Evolutionary conservation across 1,284 basidiomycete genomes (phyloP).

Genomic region (Austroboletus novae-zelandiae): DNA sequence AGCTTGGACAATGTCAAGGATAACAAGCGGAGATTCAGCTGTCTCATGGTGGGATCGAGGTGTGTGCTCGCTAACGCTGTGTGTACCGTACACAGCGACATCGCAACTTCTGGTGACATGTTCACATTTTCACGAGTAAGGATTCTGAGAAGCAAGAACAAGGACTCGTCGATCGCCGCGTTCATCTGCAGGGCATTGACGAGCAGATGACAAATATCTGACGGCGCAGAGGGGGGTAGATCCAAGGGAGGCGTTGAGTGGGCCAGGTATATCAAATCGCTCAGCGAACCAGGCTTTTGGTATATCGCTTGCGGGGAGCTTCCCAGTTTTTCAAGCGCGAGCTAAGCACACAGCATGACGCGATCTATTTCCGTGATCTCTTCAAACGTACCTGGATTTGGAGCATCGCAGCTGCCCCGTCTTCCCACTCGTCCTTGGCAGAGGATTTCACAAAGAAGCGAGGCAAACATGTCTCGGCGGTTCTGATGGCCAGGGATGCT

Average conservation of each 20-base stretch:
- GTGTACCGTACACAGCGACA: conserved; percentile 48
- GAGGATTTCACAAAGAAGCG: conserved; percentile 37
- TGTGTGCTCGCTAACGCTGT: conserved; percentile 58
- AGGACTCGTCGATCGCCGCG: conserved; percentile 51
- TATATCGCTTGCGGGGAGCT: background rate
- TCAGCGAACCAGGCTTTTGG: conserved; percentile 26
- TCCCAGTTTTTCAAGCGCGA: conserved; percentile 18
- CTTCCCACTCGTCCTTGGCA: conserved; percentile 36
- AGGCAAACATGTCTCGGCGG: conserved; percentile 48
- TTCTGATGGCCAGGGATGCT: conserved; percentile 44
- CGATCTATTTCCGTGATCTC: conserved; percentile 12
- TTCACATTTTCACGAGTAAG: conserved; percentile 35
- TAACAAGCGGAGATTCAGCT: conserved; percentile 58
- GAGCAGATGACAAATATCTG: conserved; percentile 44
- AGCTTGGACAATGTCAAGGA: conserved; percentile 48
- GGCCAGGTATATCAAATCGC: conserved; percentile 48
- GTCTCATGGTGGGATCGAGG: conserved; percentile 53
- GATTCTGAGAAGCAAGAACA: conserved; percentile 50
- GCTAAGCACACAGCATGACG: conserved; percentile 16
- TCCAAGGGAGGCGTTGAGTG: conserved; percentile 34
- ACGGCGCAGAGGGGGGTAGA: conserved; percentile 28
- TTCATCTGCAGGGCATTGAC: conserved; percentile 52
- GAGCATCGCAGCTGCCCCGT: conserved; percentile 37
- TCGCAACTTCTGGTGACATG: conserved; percentile 41
- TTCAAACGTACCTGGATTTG: conserved; percentile 38